phyloP scores from a whole-genome alignment of 345 rosid species.

The Populus tremula region DNA sequence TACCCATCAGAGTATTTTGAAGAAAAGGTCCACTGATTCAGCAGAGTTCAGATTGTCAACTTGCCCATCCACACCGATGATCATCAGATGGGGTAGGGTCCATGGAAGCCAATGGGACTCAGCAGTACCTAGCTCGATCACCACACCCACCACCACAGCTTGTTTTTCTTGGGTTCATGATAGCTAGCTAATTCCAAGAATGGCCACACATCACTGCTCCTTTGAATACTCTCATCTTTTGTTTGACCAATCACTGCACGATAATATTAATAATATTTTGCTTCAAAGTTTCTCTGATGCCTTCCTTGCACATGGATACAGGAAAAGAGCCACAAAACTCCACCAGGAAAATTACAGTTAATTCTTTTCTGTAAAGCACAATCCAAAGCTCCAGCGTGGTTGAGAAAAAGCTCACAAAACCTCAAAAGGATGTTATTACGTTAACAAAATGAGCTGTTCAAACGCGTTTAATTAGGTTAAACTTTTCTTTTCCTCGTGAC shows the following conservation, averaged over 20 bases:
- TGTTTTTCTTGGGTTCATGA: not conserved
- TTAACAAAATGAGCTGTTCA: conserved; percentile 1
- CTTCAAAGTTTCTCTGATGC: conserved; percentile 13
- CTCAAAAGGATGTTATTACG: not conserved
- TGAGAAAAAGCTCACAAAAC: too few species aligned
- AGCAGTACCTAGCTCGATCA: not conserved
- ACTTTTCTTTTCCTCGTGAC: too few species aligned
- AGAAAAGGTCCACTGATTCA: conserved; percentile 20
- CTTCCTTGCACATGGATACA: conserved; percentile 32
- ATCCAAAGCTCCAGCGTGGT: too few species aligned
- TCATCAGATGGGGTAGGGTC: conserved; percentile 28
- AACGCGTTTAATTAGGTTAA: not conserved
- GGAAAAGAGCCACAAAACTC: conserved; percentile 4
- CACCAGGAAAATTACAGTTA: conserved; percentile 14
- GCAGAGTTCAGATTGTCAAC: conserved; percentile 22
- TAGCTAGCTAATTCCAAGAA: conserved; percentile 18
- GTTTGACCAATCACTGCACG: conserved; percentile 24
- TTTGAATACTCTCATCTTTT: conserved; percentile 19
- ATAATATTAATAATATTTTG: conserved; percentile 1
- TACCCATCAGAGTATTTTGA: conserved; percentile 1
- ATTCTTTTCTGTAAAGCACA: conserved; percentile 24
- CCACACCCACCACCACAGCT: conserved; percentile 22
- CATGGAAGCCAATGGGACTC: conserved; percentile 15
- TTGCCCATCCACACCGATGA: conserved; percentile 10
- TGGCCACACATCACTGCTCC: conserved; percentile 21